Conservation (phyloP, 2,329 filamentous ascomycete genomes). For the Phoma sp. region DNA sequence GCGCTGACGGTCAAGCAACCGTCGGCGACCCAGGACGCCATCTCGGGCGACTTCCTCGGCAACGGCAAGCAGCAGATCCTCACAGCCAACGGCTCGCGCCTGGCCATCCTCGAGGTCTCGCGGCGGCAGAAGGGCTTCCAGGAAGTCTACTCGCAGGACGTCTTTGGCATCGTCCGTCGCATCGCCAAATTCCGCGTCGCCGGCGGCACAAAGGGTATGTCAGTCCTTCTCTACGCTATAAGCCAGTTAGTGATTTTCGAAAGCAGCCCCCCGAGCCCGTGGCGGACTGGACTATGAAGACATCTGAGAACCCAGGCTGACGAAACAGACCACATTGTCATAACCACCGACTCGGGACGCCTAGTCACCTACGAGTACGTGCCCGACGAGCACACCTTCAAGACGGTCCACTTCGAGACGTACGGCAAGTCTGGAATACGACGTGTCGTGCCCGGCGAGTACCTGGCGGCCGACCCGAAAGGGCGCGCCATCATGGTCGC, state of each 20-base stretch:
- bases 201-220: constrained; percentile 93
- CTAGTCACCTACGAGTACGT: constrained; percentile 94
- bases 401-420: constrained; percentile 91
- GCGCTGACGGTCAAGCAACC: constrained; percentile 94
- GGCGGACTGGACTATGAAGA: constrained; percentile 41
- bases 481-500: constrained; percentile 94
- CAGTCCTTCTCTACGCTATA: constrained; percentile 35
- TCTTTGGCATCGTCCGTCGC: constrained; percentile 93
- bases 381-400: constrained; percentile 84
- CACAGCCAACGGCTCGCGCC: constrained; percentile 87
- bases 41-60: constrained; percentile 93
- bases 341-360: constrained; percentile 93
- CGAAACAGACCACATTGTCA: constrained; percentile 86
- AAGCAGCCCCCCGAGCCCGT: constrained; percentile 42
- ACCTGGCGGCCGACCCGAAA: constrained; percentile 93
- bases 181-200: constrained; percentile 90
- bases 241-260: constrained; percentile 58
- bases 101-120: constrained; percentile 87
- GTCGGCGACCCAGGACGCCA: constrained; percentile 86
- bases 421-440: constrained; percentile 97
- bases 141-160: constrained; percentile 87
- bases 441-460: constrained; percentile 93
- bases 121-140: constrained; percentile 84
- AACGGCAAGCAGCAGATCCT: constrained; percentile 98
- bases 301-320: constrained; percentile 42